Percentiles rank a stretch among this genome's conserved stretches.
Evolutionary conservation across 495 filamentous ascomycete genomes (phyloP).

Genomic region (Annulohypoxylon stygium): DNA sequence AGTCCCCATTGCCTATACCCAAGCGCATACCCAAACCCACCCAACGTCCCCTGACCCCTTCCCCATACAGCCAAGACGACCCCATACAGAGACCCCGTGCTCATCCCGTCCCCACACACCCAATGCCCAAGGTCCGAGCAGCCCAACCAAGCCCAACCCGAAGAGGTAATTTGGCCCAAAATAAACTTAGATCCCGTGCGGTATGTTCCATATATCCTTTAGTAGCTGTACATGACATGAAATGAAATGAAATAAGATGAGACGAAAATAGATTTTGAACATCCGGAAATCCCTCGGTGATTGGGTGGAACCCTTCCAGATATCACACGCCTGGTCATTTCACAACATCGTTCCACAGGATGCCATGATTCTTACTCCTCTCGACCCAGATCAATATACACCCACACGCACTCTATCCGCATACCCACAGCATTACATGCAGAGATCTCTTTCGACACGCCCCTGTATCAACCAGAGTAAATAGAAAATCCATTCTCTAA

Average conservation of each 20-base stretch:
- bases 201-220: background rate
- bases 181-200: background rate
- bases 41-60: background rate
- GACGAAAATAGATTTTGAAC: background rate
- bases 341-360: background rate
- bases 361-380: background rate
- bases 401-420: background rate
- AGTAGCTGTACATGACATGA: background rate
- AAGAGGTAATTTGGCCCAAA: background rate
- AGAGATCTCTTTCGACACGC: background rate
- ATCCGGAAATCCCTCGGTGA: constrained; percentile 2
- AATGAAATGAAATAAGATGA: background rate
- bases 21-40: background rate
- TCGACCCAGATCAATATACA: background rate
- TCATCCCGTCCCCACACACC: background rate
- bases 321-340: background rate
- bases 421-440: constrained; percentile 1
- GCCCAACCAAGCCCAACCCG: background rate
- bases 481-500: background rate
- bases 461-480: background rate
- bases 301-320: background rate
- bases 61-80: background rate
- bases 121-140: background rate
- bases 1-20: background rate
- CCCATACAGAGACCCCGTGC: background rate